phyloP scores from a whole-genome alignment of 139 green algal species.

The Chlamydomonas schloesseri region DNA sequence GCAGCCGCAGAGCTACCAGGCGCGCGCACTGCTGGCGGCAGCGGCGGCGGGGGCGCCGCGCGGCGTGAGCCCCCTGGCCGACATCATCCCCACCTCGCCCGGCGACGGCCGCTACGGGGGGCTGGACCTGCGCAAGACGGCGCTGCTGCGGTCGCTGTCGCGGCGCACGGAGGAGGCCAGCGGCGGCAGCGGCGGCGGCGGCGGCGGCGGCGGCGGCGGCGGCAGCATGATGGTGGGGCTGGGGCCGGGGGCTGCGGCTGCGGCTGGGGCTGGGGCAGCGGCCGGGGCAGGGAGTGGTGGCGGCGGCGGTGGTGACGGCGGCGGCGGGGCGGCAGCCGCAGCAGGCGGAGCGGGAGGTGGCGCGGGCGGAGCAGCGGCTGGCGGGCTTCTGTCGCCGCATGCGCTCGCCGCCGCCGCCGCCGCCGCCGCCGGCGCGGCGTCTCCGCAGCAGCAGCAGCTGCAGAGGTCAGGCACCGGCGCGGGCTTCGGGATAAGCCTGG shows the following conservation, averaged over 20 bases:
- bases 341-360: no score
- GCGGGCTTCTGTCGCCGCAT: no score
- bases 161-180: slow-evolving; percentile 5
- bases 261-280: background rate
- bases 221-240: background rate
- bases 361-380: no score
- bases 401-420: no score
- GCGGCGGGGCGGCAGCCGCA: background rate
- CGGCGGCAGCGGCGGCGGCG: background rate
- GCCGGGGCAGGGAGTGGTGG: background rate
- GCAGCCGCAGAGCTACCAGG: background rate
- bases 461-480: no score
- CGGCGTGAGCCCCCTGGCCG: background rate
- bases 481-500: no score
- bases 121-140: slow-evolving; percentile 55
- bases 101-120: slow-evolving; percentile 37
- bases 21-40: background rate
- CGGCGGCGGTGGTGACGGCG: background rate
- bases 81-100: slow-evolving; percentile 36
- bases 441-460: no score
- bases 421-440: no score
- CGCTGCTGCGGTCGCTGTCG: slow-evolving; percentile 47
- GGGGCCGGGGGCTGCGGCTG: no score
- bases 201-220: background rate
- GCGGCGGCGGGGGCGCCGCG: background rate